These are phyloP conservation scores for Saccharomycopsis fodiens DNA, from an alignment of 805 yeast species.

Conservation along the genomic window DNA sequence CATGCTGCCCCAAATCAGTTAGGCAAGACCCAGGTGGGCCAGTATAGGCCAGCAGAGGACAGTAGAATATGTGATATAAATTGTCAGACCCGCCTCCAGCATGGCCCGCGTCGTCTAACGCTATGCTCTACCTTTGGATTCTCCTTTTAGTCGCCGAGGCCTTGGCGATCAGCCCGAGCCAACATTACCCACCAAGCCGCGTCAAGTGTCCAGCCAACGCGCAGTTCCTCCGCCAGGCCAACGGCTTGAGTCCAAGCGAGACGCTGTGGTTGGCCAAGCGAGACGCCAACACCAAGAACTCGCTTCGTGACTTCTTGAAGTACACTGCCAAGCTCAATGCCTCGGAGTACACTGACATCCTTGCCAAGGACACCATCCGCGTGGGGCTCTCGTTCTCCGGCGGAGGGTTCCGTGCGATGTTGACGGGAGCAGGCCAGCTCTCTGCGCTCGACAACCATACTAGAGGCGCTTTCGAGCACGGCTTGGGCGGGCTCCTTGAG, in stretches of 20 bases:
- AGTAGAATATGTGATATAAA: no score
- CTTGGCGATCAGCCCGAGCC: constrained; percentile 28
- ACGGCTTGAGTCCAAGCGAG: constrained; percentile 39
- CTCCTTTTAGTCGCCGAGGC: background rate
- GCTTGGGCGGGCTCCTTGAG: constrained; percentile 70
- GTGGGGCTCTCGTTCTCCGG: constrained; percentile 67
- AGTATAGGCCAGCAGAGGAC: no score
- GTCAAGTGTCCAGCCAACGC: constrained; percentile 44
- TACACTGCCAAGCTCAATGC: constrained; percentile 23
- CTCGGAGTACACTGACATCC: constrained; percentile 1
- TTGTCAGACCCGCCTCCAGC: no score
- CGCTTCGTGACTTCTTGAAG: constrained; percentile 38
- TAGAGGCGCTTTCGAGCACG: constrained; percentile 40
- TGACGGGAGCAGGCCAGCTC: constrained; percentile 76
- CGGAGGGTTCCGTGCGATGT: constrained; percentile 89
- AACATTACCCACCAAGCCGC: constrained; percentile 54
- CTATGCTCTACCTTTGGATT: background rate
- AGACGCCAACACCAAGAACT: constrained; percentile 37
- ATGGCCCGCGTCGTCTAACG: background rate
- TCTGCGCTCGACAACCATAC: constrained; percentile 76
- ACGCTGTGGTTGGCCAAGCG: constrained; percentile 43
- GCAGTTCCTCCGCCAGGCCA: constrained; percentile 41
- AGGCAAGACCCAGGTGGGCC: no score
- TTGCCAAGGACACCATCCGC: constrained; percentile 29
- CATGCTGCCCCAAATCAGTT: no score